Percentiles rank a stretch among this genome's conserved stretches.
These are phyloP conservation scores for Phytophthora cajani DNA, from an alignment of 352 stramenopile species.

Conservation along the genomic window DNA sequence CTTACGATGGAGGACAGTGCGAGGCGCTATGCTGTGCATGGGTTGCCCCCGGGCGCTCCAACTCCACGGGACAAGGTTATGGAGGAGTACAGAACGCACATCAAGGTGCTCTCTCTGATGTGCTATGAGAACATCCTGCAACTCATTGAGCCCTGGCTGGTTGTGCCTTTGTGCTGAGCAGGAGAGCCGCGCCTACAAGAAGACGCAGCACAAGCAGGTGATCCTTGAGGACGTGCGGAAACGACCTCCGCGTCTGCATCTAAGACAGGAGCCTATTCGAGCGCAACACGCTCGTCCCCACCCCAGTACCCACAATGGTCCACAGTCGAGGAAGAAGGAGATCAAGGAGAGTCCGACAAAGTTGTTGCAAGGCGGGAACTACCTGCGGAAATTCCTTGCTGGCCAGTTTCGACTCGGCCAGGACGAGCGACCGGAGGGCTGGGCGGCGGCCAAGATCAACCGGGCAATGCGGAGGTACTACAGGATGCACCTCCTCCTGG, in stretches of 20 bases:
- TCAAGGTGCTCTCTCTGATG: constrained; percentile 29
- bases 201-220: constrained; percentile 63
- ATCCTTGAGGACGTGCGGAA: constrained; percentile 61
- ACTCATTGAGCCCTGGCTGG: neutral
- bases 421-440: constrained; percentile 55
- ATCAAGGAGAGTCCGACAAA: constrained; percentile 22
- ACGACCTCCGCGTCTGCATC: constrained; percentile 46
- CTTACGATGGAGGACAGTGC: constrained; percentile 6
- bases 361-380: constrained; percentile 28
- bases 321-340: constrained; percentile 21
- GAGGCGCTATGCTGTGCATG: constrained; percentile 5
- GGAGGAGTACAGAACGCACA: constrained; percentile 49
- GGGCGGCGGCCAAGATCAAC: constrained; percentile 62
- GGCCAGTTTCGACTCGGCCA: constrained; percentile 39
- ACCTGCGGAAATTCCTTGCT: constrained; percentile 52
- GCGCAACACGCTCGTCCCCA: constrained; percentile 16
- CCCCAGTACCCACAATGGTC: constrained; percentile 8
- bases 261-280: constrained; percentile 41
- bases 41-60: constrained; percentile 1
- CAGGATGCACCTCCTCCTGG: constrained; percentile 50
- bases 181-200: constrained; percentile 52
- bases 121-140: neutral
- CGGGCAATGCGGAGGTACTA: constrained; percentile 66
- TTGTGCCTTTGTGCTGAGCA: constrained; percentile 14
- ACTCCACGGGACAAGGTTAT: constrained; percentile 48